A percentile compares a stretch with the other conserved stretches of the same genome.
These are phyloP conservation scores for Penicillium olsonii DNA, from an alignment of 2,329 filamentous ascomycete genomes.

Conservation along the genomic window DNA sequence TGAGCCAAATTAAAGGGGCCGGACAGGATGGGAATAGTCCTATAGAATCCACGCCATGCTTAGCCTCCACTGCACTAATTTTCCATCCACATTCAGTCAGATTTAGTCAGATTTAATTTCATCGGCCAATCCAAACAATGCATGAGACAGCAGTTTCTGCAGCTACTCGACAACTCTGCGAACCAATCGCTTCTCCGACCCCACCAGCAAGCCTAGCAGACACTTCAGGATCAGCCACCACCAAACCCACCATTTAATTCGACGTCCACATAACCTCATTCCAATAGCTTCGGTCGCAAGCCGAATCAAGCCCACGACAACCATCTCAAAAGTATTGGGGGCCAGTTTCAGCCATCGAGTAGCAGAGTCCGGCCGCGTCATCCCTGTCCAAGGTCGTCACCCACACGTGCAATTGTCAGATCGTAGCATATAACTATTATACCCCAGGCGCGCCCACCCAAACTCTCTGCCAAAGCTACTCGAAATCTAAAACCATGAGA, in stretches of 20 bases:
- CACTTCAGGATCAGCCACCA: not conserved
- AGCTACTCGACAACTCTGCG: not conserved
- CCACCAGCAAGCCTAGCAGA: not conserved
- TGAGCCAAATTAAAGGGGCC: not conserved
- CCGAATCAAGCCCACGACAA: not conserved
- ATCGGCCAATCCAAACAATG: not conserved
- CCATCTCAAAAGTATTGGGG: too few relatives aligned
- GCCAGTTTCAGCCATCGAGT: not conserved
- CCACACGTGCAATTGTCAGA: not conserved
- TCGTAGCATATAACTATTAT: slow-evolving; percentile 1
- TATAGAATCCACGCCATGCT: not conserved
- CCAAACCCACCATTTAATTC: not conserved
- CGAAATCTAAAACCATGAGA: slow-evolving; percentile 9
- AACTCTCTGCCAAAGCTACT: not conserved
- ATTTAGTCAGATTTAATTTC: not conserved
- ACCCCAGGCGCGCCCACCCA: not conserved
- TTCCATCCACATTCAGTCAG: not conserved
- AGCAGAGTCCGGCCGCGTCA: not conserved
- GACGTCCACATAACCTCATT: not conserved
- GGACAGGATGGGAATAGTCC: not conserved
- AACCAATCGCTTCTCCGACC: slow-evolving; percentile 2
- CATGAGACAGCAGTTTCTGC: not conserved
- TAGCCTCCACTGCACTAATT: not conserved
- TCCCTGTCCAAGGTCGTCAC: not conserved
- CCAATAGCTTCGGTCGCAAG: not conserved